A percentile compares a stretch with the other conserved stretches of the same genome.
Evolutionary conservation across 176 grass and related monocot species (phyloP).

Genomic region (Ampelocalamus luodianensis): DNA sequence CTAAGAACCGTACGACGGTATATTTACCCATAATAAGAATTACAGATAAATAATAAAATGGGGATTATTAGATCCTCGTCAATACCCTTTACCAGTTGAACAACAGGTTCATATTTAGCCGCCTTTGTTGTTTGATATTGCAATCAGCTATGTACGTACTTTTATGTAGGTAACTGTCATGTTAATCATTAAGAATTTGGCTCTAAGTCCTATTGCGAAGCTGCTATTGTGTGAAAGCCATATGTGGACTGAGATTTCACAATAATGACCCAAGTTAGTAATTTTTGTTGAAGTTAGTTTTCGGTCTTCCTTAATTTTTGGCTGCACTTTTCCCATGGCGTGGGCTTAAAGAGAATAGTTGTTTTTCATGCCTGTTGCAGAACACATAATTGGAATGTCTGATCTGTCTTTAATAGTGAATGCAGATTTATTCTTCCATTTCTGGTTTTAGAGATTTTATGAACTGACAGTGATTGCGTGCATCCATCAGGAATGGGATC

Average conservation of each 20-base stretch:
- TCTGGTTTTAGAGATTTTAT: neutral
- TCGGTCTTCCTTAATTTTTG: neutral
- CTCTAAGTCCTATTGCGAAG: neutral
- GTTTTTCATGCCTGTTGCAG: conserved; percentile 10
- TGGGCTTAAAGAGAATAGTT: neutral
- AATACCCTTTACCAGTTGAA: conserved; percentile 74
- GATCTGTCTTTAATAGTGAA: neutral
- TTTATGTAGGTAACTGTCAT: conserved; percentile 1
- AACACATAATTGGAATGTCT: neutral
- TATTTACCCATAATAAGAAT: too few relatives aligned
- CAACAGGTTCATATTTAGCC: conserved; percentile 65
- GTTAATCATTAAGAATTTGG: neutral
- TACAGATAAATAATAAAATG: too few relatives aligned
- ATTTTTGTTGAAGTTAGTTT: neutral
- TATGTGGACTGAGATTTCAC: conserved; percentile 11
- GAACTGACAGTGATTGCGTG: conserved; percentile 5
- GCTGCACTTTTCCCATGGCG: neutral
- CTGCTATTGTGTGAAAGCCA: neutral
- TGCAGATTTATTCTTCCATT: conserved; percentile 10
- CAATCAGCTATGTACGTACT: conserved; percentile 20
- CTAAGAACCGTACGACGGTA: too few relatives aligned
- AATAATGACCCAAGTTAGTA: neutral
- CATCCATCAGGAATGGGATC: conserved; percentile 77
- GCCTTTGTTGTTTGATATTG: conserved; percentile 27
- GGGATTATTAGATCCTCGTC: too few relatives aligned